Conservation (phyloP, 1,284 basidiomycete species). For the Termitomyces sp. region DNA sequence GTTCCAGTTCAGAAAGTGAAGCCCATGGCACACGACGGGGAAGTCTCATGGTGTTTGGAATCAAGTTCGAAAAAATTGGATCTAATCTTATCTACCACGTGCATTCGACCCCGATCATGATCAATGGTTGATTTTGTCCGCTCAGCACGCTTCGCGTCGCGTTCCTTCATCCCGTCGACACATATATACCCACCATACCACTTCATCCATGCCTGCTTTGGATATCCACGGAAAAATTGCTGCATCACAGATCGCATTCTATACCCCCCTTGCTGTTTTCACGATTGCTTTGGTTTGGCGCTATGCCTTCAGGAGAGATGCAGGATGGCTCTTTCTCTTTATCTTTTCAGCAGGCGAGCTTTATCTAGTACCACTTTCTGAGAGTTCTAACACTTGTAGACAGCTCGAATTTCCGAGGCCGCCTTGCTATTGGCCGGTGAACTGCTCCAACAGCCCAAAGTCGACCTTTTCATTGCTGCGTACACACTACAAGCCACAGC, state of each 20-base stretch:
- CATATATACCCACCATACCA: conserved; percentile 15
- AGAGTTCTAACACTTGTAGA: conserved; percentile 2
- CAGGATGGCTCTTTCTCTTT: conserved; percentile 58
- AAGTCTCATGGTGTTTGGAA: conserved; percentile 56
- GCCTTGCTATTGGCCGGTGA: conserved; percentile 52
- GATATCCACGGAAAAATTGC: conserved; percentile 50
- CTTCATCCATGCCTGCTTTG: conserved; percentile 34
- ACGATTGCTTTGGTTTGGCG: conserved; percentile 40
- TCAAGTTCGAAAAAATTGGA: not conserved
- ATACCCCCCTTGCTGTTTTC: conserved; percentile 45
- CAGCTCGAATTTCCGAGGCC: conserved; percentile 56
- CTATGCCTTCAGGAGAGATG: conserved; percentile 51
- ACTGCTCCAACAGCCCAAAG: conserved; percentile 30
- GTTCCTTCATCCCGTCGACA: conserved; percentile 4
- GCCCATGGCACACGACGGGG: conserved; percentile 86
- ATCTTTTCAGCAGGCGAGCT: conserved; percentile 46
- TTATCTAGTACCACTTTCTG: conserved; percentile 1
- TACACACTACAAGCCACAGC: conserved; percentile 54
- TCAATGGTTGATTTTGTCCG: conserved; percentile 20
- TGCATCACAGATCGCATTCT: conserved; percentile 50
- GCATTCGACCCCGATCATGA: conserved; percentile 15
- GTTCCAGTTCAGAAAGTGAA: conserved; percentile 67
- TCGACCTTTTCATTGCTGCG: conserved; percentile 43
- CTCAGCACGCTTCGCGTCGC: conserved; percentile 13
- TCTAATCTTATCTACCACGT: conserved; percentile 19